Percentiles rank a stretch among this genome's conserved stretches.
Evolutionary conservation across 169 alveolate genomes (phyloP).

Genomic region (Babesia ovis): DNA sequence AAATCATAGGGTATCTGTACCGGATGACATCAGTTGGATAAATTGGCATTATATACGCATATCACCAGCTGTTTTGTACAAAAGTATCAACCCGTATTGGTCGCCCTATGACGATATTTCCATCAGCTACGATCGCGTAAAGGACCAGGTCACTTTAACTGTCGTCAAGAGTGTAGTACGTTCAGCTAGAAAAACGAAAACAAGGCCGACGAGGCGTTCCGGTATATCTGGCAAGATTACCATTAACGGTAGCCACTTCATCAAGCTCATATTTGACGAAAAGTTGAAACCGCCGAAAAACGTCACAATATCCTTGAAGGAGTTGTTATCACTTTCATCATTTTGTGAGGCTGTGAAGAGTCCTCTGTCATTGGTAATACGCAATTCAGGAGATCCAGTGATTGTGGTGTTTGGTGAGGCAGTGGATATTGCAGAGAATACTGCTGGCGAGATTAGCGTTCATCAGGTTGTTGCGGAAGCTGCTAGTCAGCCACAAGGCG

Average conservation of each 20-base stretch:
- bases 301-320: constrained; percentile 50
- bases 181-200: constrained; percentile 1
- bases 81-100: constrained; percentile 61
- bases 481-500: constrained; percentile 1
- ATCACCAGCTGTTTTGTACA: constrained; percentile 51
- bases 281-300: constrained; percentile 31
- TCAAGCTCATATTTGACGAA: constrained; percentile 35
- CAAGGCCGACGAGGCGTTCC: constrained; percentile 18
- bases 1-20: constrained; percentile 30
- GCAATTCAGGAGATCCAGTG: constrained; percentile 62
- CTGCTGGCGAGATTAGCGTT: constrained; percentile 33
- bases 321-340: constrained; percentile 45
- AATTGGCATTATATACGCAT: constrained; percentile 65
- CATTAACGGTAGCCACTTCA: constrained; percentile 51
- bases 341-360: constrained; percentile 59
- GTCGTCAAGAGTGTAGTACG: constrained; percentile 30
- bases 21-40: constrained; percentile 53
- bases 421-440: constrained; percentile 39
- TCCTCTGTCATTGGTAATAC: constrained; percentile 52
- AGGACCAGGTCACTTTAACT: constrained; percentile 28
- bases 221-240: constrained; percentile 53
- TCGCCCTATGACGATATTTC: constrained; percentile 60
- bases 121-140: constrained; percentile 29
- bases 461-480: constrained; percentile 43
- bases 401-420: constrained; percentile 65